These are phyloP conservation scores for Torulaspora delbrueckii DNA, from an alignment of 805 yeast genomes.

Conservation along the genomic window DNA sequence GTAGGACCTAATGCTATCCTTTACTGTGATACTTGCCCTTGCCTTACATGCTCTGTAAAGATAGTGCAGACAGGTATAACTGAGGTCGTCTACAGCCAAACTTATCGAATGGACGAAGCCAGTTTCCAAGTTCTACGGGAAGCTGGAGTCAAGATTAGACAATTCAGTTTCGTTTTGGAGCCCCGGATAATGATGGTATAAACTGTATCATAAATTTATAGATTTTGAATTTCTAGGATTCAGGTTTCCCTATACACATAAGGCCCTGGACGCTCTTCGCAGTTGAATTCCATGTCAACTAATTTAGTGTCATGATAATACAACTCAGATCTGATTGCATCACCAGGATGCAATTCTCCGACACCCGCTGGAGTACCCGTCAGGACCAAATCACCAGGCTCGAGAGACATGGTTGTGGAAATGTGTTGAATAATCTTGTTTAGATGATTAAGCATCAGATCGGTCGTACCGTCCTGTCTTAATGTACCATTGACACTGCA, in stretches of 20 bases:
- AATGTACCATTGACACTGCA: constrained; percentile 58
- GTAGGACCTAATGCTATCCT: constrained; percentile 57
- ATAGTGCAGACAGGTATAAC: constrained; percentile 87
- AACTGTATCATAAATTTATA: constrained; percentile 1
- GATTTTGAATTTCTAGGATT: background rate
- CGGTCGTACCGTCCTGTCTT: constrained; percentile 70
- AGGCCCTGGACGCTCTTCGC: constrained; percentile 53
- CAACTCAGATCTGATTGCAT: constrained; percentile 60
- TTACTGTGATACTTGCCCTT: constrained; percentile 96
- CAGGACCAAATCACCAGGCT: constrained; percentile 83
- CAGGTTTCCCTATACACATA: constrained; percentile 47
- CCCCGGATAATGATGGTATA: constrained; percentile 26
- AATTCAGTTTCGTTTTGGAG: constrained; percentile 38
- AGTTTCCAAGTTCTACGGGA: constrained; percentile 65
- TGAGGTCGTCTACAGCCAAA: constrained; percentile 90
- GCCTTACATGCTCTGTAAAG: constrained; percentile 91
- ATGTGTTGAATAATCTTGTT: constrained; percentile 73
- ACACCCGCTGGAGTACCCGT: constrained; percentile 99
- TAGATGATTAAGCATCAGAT: constrained; percentile 83
- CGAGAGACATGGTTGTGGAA: constrained; percentile 85
- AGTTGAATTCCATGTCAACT: constrained; percentile 40
- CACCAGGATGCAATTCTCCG: constrained; percentile 79
- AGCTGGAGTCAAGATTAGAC: constrained; percentile 71
- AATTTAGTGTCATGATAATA: constrained; percentile 52
- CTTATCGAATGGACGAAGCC: constrained; percentile 85